Base-by-base conservation (phyloP, 441 rosid species). In the Gossypium davidsonii region DNA sequence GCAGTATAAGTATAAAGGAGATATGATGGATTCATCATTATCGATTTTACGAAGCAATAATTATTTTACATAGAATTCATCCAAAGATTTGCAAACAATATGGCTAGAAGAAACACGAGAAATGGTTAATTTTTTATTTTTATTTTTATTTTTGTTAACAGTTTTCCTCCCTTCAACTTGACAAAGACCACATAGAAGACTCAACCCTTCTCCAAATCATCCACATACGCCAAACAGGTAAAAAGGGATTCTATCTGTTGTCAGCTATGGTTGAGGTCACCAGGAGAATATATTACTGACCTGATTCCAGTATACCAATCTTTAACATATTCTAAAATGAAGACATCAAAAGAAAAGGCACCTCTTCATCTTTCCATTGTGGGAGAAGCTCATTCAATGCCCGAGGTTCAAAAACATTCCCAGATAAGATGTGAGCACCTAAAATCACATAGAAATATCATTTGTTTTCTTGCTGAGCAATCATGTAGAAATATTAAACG, bases 361-460 rank as follows among this genome's bases (percentile, higher is more conserved):
- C 98, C 89, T 92, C 84, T 77, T 94, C 91, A 74, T 91, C 85
- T 84, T 86, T 87, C 99, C 99, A 91, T 17, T 85, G 84, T n/a
- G 99, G 97, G 12, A 94, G 85, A 79, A 94, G 92, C 72, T 94
- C 99, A 77, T 92, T 84, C 74, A 94, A 78, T 48, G 99, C 97
- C 26, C 90, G 77, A 53, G 99, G 94, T 76, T 94, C 95, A 82
- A 94, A 91, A 67, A 94, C 98, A 81, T 91, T 94, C 28, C 97
- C 98, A 58, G 97, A 94, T 15, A 94, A 74, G 18, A 92, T 83
- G 71, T 94, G 99, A 79, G 90, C 97, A 80, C 99, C 98, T 94
- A 74, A 3, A 77, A 39, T 31, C 67, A 80, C 52, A 75, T 59
- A 11, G 11, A 70, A 75, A 49, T 5, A 20, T 20, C 21, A 46